Percentiles rank a stretch among this genome's conserved stretches.
phyloP scores from a whole-genome alignment of 345 rosid species.

The Boechera stricta region DNA sequence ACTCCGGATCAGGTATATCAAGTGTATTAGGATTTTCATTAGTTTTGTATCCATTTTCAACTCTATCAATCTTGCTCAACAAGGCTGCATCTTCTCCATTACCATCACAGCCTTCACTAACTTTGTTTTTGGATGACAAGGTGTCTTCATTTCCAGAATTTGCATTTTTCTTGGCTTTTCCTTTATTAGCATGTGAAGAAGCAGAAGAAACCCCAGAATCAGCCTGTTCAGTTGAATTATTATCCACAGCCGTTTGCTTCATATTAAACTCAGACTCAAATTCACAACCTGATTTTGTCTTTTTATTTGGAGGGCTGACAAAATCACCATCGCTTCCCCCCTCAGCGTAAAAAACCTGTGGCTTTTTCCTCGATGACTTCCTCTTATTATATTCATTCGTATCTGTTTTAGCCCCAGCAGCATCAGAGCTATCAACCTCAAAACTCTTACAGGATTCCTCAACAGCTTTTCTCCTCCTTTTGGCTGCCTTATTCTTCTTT shows the following conservation, averaged over 20 bases:
- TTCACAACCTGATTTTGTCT: conserved; percentile 40
- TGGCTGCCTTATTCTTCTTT: conserved; percentile 43
- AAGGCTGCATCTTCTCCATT: conserved; percentile 45
- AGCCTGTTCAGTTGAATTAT: conserved; percentile 36
- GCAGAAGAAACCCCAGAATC: conserved; percentile 41
- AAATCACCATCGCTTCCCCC: conserved; percentile 46
- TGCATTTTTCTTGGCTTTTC: conserved; percentile 36
- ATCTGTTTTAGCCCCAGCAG: conserved; percentile 35
- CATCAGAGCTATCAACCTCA: conserved; percentile 47
- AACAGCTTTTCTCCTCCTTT: conserved; percentile 49
- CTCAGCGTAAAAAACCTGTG: conserved; percentile 46
- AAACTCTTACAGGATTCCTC: conserved; percentile 49
- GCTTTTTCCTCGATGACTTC: conserved; percentile 63
- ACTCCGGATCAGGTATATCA: conserved; percentile 64
- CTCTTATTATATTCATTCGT: conserved; percentile 42
- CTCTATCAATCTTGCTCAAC: conserved; percentile 32
- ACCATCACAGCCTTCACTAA: conserved; percentile 33
- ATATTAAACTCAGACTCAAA: conserved; percentile 21
- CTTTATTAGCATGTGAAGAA: conserved; percentile 36
- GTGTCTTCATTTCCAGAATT: conserved; percentile 37
- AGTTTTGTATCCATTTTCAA: conserved; percentile 35
- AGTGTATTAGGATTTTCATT: conserved; percentile 29
- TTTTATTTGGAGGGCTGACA: conserved; percentile 49
- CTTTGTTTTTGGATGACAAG: conserved; percentile 40
- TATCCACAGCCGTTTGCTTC: conserved; percentile 34